These are phyloP conservation scores for Collybia sp. DNA, from an alignment of 768 basidiomycete genomes.

Conservation along the genomic window DNA sequence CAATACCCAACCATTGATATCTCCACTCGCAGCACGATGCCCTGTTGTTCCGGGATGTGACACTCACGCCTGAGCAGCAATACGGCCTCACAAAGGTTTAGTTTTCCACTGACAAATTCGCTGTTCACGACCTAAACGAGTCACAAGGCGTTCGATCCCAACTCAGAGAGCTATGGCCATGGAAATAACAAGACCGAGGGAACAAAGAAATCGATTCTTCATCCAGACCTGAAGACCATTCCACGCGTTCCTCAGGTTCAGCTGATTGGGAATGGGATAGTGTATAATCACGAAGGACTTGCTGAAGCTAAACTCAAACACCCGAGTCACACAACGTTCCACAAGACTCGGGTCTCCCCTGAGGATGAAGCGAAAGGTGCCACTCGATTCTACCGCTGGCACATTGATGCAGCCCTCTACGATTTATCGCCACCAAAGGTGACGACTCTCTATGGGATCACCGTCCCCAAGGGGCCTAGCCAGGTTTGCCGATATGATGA, in stretches of 20 bases:
- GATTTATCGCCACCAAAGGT: conserved; percentile 75
- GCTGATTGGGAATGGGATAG: conserved; percentile 84
- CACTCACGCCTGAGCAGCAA: conserved; percentile 76
- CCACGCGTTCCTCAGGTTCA: conserved; percentile 87
- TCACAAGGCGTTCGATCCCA: conserved; percentile 67
- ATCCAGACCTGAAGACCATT: conserved; percentile 88
- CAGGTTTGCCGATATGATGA: conserved; percentile 81
- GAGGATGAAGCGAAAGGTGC: conserved; percentile 74
- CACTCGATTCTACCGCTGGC: conserved; percentile 91
- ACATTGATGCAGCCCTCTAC: conserved; percentile 86
- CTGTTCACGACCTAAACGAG: conserved; percentile 3
- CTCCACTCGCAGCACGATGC: conserved; percentile 49
- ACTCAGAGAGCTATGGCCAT: conserved; percentile 68
- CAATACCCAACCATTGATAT: background rate
- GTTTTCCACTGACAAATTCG: background rate
- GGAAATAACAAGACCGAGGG: conserved; percentile 83
- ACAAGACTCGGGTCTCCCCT: conserved; percentile 68
- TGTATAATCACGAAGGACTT: conserved; percentile 78
- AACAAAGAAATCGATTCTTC: conserved; percentile 75
- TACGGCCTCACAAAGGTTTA: conserved; percentile 80
- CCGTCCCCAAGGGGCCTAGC: conserved; percentile 56
- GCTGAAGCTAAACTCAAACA: conserved; percentile 78
- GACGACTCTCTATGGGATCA: conserved; percentile 80
- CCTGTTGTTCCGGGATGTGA: conserved; percentile 68
- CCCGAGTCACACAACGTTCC: conserved; percentile 82